A percentile compares a stretch with the other conserved stretches of the same genome.
Evolutionary conservation across 441 rosid genomes (phyloP).

Genomic region (Adansonia gregorii): DNA sequence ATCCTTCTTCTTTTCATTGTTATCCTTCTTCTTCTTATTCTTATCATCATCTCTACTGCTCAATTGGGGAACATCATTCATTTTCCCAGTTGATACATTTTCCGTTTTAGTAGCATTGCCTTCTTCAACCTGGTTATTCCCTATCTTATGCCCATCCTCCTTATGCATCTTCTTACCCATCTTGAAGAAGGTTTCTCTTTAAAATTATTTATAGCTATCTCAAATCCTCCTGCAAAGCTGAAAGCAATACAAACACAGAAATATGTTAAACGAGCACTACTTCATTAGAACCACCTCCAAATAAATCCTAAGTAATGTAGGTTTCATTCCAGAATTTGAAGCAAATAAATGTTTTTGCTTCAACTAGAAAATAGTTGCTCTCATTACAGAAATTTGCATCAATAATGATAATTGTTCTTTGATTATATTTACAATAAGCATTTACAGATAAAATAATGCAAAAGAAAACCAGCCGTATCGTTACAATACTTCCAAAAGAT

Average conservation of each 20-base stretch:
- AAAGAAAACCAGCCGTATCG: background rate
- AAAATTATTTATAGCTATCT: slow-evolving; percentile 4
- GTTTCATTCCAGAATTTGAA: background rate
- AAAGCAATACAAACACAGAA: slow-evolving; percentile 9
- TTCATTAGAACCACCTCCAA: background rate
- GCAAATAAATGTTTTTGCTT: background rate
- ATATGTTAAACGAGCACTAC: background rate
- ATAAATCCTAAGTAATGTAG: background rate
- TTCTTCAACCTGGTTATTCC: slow-evolving; percentile 11
- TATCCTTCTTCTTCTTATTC: slow-evolving; percentile 2
- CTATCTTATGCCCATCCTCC: slow-evolving; percentile 23
- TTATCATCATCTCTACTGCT: slow-evolving; percentile 12
- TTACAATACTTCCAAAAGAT: background rate
- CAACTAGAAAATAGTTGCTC: background rate
- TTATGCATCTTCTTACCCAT: slow-evolving; percentile 31
- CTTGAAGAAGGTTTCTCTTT: slow-evolving; percentile 2
- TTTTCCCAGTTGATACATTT: background rate
- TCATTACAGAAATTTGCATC: background rate
- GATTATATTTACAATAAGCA: background rate
- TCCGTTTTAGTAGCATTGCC: background rate
- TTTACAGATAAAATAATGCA: background rate
- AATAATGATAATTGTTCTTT: background rate
- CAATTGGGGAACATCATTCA: background rate
- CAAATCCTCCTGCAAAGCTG: slow-evolving; percentile 20
- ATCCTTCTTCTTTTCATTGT: slow-evolving; percentile 22